Base-by-base conservation (phyloP, 1,284 basidiomycete species). In the Chalciporus piperatoides region DNA sequence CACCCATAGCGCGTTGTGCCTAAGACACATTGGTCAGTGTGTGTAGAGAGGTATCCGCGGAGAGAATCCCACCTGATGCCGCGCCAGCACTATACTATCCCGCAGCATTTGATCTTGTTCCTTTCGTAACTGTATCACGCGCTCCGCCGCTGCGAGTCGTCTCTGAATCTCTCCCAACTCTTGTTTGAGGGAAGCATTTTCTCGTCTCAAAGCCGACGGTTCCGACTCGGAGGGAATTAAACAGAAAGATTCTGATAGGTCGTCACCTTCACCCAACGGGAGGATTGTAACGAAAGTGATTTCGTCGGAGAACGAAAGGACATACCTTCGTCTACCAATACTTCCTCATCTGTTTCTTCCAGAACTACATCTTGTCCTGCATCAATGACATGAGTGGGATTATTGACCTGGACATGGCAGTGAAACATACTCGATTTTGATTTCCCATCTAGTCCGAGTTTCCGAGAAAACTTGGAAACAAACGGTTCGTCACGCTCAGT, bases 1-100 rank as follows among this genome's bases (percentile, higher is more conserved):
- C 75, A 6, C 84, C 81, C 78, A 89, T 84, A 9, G 78, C 86
- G 25, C 82, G 78, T 60, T 89, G 87, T 21, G 87, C 88, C 86
- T 90, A 52, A 21, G 50, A 35, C 32, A 52, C 27, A 44, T 33
- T 19, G 38, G 40, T 43, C 32, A 25, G 19, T 32, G 41, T 44
- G 39, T 52, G 55, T 37, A 23, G 19, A 2, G 19, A 19, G 35
- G 38, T 7, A 32, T 41, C 10, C 12, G 33, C 47, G 10, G 8
- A 14, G 24, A 54, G 17, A 46, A 12, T 24, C 43, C 27, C 54
- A 84, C 88, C 75, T 91, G 87, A 68, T 81, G 80, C n/a, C 84
- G 80, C 4, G 86, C 88, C 65, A 84, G 73, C 54, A 83, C 79
- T 57, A 90, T 88, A 58, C 86, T 87, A 56, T 90, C 88, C 15